Base-by-base conservation (phyloP, 192 early-diverging fungal genomes). In the Umbelopsis isabellina region DNA sequence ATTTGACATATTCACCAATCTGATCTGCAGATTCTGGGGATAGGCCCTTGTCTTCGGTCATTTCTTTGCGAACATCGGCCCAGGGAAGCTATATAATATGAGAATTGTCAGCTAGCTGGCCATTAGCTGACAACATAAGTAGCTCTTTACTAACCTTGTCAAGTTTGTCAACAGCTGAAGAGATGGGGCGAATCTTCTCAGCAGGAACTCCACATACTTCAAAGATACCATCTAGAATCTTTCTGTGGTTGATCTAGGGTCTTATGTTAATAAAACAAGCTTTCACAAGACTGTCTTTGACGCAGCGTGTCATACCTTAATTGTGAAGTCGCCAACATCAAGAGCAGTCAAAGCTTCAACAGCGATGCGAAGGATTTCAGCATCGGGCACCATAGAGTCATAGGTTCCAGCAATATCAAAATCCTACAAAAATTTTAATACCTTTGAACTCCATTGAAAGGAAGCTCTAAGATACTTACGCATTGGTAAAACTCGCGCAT, bases 401-500 rank as follows among this genome's bases (percentile, higher is more conserved):
- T 96, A 97, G 16, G 75, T 76, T 6, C 97, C 97, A 21, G 97
- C 97, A 81, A 99, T 92, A 79, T 99, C 97, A 64, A 96, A 98
- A 86, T 99, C 97, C 90, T 92, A 58, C 18, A 30, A 4, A n/a
- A 8, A 11, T 2, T 49, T 49, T 48, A 47, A 61, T 4, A 30
- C 20, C 27, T n/a, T 30, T 16, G 45, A 27, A 25, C 44, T 10
- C 49, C 10, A 61, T 12, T 22, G n/a, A 67, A 22, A 21, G 11
- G 67, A 46, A 13, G 27, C n/a, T 61, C 41, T 37, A 0, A 20
- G 11, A 12, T 4, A 74, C 87, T 75, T 81, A 92, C 90, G 79
- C 97, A 99, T 80, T 99, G 97, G 83, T 88, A 97, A 72, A 99
- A 99, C 82, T 99, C 97, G 75, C 97, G 86, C 94, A 98, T 94